Evolutionary conservation across 352 stramenopile species (phyloP), one percentile per base, ranked within the genome.

Genomic region (Pythium guiyangense): DNA sequence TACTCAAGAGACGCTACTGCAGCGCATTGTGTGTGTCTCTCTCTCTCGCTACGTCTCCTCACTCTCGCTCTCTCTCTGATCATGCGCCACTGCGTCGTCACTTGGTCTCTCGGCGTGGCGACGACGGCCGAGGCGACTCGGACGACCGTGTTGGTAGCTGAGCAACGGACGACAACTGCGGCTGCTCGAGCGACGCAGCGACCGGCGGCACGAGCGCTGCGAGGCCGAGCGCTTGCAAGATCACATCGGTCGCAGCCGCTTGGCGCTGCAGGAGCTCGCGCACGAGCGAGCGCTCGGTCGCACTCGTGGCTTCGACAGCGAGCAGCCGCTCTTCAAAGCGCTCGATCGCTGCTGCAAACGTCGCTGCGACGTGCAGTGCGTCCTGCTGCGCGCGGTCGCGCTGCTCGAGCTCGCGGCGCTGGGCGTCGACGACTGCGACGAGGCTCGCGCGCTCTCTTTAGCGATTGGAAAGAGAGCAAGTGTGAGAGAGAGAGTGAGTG

Each of bases 321-420:
- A 84, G 60, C 5, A 90, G 54, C 29, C 81, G 66, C 51, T 85
- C 70, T 55, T 86, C 76, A 47, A 91, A 89, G 1, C 64, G 54
- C 42, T 86, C 63, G 5, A 84, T 73, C 15, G 81, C 71, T 0
- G 55, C 52, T 17, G 78, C 69, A 61, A 89, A 91, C 39, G 61
- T 74, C 49, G 86, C 74, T 1, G 80, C 80, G 18, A 86, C 67
- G 0, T 70, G 69, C 15, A 71, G 54, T 5, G 80, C 80, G 15
- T 88, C 74, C 27, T 74, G 59, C n/a, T 88, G 74, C 0, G 68
- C 75, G 20, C 66, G 67, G 25, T 83, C 77, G 12, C 82, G 77
- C 14, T 69, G 48, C 47, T 77, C 75, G 17, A 92, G 60, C 58
- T 89, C 79, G 26, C 66, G 68, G 37, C 69, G 73, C 55, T 92